phyloP scores from a whole-genome alignment of 2,329 filamentous ascomycete genomes.

The Botryotinia globosa region DNA sequence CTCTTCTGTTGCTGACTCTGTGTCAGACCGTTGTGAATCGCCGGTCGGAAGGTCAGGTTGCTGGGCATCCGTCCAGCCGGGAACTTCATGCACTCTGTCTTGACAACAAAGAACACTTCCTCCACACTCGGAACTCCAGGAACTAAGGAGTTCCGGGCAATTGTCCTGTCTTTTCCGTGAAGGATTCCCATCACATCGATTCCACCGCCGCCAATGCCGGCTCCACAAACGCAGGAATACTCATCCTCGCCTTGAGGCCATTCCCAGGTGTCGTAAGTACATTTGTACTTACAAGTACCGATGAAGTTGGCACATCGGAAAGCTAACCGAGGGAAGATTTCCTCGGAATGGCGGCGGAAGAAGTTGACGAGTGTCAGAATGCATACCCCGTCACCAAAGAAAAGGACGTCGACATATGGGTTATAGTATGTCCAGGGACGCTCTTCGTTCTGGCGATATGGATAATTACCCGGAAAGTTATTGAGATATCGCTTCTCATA shows the following conservation, averaged over 20 bases:
- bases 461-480: not conserved
- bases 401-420: not conserved
- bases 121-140: not conserved
- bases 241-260: not conserved
- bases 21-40: not conserved
- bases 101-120: not conserved
- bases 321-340: not conserved
- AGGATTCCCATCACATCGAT: not conserved
- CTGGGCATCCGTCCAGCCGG: not conserved
- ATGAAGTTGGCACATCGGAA: not conserved
- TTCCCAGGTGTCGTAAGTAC: not conserved
- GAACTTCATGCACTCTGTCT: conserved; percentile 1
- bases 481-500: not conserved
- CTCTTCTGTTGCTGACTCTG: not conserved
- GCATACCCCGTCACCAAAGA: not conserved
- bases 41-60: not conserved
- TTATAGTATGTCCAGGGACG: not conserved
- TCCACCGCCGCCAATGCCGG: not conserved
- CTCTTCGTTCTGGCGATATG: not conserved
- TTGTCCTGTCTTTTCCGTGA: not conserved
- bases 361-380: not conserved
- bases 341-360: not conserved
- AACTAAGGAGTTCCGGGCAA: not conserved
- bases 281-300: not conserved
- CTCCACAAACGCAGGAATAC: rapidly evolving